Evolutionary conservation across 257 asterid species (phyloP), one percentile per base, ranked within the genome.

Genomic region (Solanum dulcamara): DNA sequence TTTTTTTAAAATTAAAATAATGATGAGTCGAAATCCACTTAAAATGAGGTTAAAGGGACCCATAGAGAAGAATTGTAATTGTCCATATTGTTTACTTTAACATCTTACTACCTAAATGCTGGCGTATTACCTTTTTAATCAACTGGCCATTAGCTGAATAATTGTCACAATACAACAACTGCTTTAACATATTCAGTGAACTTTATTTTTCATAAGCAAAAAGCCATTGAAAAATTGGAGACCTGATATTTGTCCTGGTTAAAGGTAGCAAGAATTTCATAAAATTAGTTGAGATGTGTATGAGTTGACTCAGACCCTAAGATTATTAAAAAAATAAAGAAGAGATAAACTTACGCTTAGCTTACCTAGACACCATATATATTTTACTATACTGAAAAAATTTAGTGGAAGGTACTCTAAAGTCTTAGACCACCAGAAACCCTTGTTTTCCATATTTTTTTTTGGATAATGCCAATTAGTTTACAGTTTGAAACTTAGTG

Each of bases 21-120:
- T 71, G 90, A 91, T 93, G 97, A 92, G 91, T 89, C 94, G 86
- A 90, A 84, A 83, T 83, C 92, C 94, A 92, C 91, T 92, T 81
- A 82, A 89, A 62, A 57, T 84, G 81, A 89, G 92, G 91, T 84
- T 86, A 83, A 88, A 84, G 92, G 96, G 94, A 15, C 95, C 96
- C 92, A 50, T 84, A 30, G 22, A 88, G 81, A 44, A 10, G 35
- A 70, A 46, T 46, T 46, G 85, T 83, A 87, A 84, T 90, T 90
- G 91, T 85, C 87, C 87, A 87, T 81, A 89, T 85, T 84, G 88
- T 80, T 87, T 87, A 81, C 86, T 87, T 68, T 87, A 80, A 28
- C 83, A 77, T 46, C 7, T 77, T 77, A 83, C 86, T 86, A 88
- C 92, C 92, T 89, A 91, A 90, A 77, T 77, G 83, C 62, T 46